phyloP scores from a whole-genome alignment of 345 rosid species.

The Rhizophora mangle region DNA sequence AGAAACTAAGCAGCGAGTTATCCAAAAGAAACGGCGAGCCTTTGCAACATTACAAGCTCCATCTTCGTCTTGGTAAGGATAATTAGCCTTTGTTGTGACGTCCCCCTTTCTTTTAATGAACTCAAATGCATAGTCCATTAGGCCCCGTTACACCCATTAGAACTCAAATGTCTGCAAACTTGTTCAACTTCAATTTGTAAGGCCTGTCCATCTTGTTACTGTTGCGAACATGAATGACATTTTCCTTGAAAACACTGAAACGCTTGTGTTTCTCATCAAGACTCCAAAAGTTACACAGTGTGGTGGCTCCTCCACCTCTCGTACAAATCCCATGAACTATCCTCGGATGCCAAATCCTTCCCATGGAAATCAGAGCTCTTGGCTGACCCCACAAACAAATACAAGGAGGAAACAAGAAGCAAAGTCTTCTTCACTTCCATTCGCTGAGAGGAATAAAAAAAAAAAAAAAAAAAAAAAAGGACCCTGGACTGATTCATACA shows the following conservation, averaged over 20 bases:
- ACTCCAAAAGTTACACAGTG: slow-evolving; percentile 57
- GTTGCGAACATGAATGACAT: slow-evolving; percentile 64
- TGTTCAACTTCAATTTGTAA: slow-evolving; percentile 79
- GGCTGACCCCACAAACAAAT: slow-evolving; percentile 39
- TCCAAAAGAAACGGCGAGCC: slow-evolving; percentile 10
- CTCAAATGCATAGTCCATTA: slow-evolving; percentile 69
- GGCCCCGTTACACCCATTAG: slow-evolving; percentile 49
- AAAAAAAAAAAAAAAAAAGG: too few relatives aligned
- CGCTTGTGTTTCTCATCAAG: slow-evolving; percentile 62
- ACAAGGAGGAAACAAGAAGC: slow-evolving; percentile 34
- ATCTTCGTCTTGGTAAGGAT: slow-evolving; percentile 52
- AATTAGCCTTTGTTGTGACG: slow-evolving; percentile 49
- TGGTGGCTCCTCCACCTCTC: slow-evolving; percentile 92
- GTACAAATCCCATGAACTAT: slow-evolving; percentile 69
- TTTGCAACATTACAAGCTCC: slow-evolving; percentile 41
- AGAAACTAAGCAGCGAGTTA: neutral
- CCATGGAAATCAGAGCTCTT: slow-evolving; percentile 66
- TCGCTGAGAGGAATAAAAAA: neutral
- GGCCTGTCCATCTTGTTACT: slow-evolving; percentile 67
- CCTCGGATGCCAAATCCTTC: slow-evolving; percentile 59
- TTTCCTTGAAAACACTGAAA: slow-evolving; percentile 74
- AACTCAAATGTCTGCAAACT: slow-evolving; percentile 53
- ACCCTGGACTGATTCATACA: slow-evolving; percentile 23
- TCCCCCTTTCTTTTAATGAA: slow-evolving; percentile 51
- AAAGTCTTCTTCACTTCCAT: slow-evolving; percentile 28